phyloP scores from a whole-genome alignment of 495 filamentous ascomycete species.

The Penicillium simplicissimum region DNA sequence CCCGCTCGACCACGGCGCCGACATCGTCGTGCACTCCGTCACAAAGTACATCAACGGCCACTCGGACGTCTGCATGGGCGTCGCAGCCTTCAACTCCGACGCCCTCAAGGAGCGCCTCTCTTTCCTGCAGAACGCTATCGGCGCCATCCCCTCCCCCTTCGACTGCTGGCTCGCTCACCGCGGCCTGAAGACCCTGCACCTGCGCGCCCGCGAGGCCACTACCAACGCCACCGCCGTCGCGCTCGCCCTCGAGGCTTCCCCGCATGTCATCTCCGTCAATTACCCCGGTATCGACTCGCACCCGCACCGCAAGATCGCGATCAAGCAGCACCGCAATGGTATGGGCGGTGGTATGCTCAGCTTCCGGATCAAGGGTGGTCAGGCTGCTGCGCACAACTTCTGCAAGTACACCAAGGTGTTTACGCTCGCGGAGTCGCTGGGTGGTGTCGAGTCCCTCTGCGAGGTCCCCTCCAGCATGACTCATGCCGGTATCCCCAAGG shows the following conservation, averaged over 20 bases:
- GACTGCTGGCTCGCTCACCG: conserved; percentile 99
- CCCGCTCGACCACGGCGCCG: conserved; percentile 89
- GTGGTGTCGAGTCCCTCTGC: conserved; percentile 88
- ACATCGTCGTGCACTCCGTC: conserved; percentile 98
- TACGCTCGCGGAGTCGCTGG: conserved; percentile 89
- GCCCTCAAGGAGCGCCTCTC: conserved; percentile 70
- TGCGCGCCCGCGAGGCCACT: conserved; percentile 82
- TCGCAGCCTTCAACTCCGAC: conserved; percentile 90
- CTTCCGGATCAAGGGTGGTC: conserved; percentile 92
- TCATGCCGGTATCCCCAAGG: conserved; percentile 89
- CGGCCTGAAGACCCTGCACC: conserved; percentile 93
- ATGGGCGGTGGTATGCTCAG: conserved; percentile 97
- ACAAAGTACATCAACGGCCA: conserved; percentile 99
- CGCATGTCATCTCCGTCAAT: conserved; percentile 83
- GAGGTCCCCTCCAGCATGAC: conserved; percentile 96
- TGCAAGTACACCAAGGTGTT: conserved; percentile 88
- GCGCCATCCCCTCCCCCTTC: conserved; percentile 90
- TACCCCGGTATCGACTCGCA: conserved; percentile 91
- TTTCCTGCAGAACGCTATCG: conserved; percentile 97
- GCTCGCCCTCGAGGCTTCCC: conserved; percentile 71
- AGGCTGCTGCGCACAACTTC: conserved; percentile 83
- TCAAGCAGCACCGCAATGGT: conserved; percentile 89
- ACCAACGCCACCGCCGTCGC: conserved; percentile 81
- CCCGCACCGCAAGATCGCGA: conserved; percentile 77
- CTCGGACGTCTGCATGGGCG: conserved; percentile 96